Conservation (phyloP, 2,329 filamentous ascomycete species). For the Neonectria magnoliae region DNA sequence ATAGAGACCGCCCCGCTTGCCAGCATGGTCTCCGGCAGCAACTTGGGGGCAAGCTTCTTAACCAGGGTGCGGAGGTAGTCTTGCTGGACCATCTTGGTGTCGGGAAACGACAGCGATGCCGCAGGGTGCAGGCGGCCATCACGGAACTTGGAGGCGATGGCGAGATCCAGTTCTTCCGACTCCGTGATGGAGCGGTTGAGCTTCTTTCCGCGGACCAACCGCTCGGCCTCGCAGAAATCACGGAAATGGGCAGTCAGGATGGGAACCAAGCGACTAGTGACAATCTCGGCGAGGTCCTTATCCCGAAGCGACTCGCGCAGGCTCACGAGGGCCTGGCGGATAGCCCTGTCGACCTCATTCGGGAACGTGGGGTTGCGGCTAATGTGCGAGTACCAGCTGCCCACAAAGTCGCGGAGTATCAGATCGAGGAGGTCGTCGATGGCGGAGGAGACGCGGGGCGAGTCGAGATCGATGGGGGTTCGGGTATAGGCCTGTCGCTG, state of each 20-base stretch:
- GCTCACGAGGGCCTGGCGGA: conserved; percentile 76
- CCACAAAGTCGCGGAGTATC: conserved; percentile 84
- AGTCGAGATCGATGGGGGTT: conserved; percentile 77
- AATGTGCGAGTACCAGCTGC: conserved; percentile 88
- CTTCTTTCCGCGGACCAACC: conserved; percentile 85
- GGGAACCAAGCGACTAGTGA: conserved; percentile 85
- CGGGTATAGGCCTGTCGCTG: conserved; percentile 73
- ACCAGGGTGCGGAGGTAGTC: conserved; percentile 85
- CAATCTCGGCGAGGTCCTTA: conserved; percentile 84
- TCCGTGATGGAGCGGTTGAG: conserved; percentile 92
- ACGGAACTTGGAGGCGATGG: conserved; percentile 93
- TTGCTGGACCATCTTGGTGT: conserved; percentile 86
- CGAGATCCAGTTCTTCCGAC: conserved; percentile 93
- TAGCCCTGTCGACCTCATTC: conserved; percentile 84
- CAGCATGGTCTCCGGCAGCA: conserved; percentile 79
- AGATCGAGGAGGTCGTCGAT: conserved; percentile 82
- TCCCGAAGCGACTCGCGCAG: conserved; percentile 77
- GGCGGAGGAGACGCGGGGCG: conserved; percentile 79
- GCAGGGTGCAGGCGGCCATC: conserved; percentile 90
- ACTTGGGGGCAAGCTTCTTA: conserved; percentile 74
- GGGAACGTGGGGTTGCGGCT: conserved; percentile 82
- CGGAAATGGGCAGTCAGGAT: conserved; percentile 88
- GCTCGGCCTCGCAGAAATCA: conserved; percentile 91
- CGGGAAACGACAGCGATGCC: conserved; percentile 82
- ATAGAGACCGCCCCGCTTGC: conserved; percentile 83